phyloP scores from a whole-genome alignment of 768 basidiomycete genomes.

The Clitopilus passeckerianus region DNA sequence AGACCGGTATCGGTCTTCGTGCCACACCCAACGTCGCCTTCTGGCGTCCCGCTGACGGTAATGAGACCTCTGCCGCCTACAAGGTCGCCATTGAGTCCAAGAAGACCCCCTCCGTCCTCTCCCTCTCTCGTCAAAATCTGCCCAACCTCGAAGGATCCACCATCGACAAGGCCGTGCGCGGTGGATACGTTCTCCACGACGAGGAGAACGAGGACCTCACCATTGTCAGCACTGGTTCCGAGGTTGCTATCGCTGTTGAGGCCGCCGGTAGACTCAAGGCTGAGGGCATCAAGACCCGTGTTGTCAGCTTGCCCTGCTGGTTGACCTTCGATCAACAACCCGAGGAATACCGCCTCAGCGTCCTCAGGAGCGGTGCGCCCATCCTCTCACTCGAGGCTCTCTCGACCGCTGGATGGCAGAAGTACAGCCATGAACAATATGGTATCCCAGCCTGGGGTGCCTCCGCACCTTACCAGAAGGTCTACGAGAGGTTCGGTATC shows the following conservation, averaged over 20 bases:
- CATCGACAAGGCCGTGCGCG: conserved; percentile 77
- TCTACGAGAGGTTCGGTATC: conserved; percentile 88
- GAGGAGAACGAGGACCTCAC: conserved; percentile 79
- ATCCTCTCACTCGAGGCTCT: conserved; percentile 87
- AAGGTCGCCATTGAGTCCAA: conserved; percentile 68
- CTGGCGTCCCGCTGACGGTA: conserved; percentile 92
- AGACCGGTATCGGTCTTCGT: conserved; percentile 82
- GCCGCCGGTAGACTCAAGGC: conserved; percentile 75
- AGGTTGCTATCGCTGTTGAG: conserved; percentile 84
- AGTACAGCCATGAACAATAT: conserved; percentile 86
- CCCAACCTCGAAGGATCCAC: conserved; percentile 88
- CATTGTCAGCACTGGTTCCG: conserved; percentile 85
- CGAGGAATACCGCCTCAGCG: conserved; percentile 73
- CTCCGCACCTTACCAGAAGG: conserved; percentile 85
- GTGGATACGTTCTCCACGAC: conserved; percentile 89
- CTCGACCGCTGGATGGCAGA: conserved; percentile 81
- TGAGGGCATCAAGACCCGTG: conserved; percentile 74
- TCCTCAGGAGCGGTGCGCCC: conserved; percentile 85
- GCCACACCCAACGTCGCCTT: conserved; percentile 90
- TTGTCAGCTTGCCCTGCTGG: conserved; percentile 91
- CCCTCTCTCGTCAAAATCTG: conserved; percentile 85
- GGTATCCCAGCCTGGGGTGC: conserved; percentile 78
- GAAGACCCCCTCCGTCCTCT: conserved; percentile 78
- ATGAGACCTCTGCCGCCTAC: conserved; percentile 96
- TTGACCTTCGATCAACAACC: conserved; percentile 82